Percentiles rank a stretch among this genome's conserved stretches.
These are phyloP conservation scores for Trichoderma aggressivum DNA, from an alignment of 2,329 filamentous ascomycete species.

Conservation along the genomic window DNA sequence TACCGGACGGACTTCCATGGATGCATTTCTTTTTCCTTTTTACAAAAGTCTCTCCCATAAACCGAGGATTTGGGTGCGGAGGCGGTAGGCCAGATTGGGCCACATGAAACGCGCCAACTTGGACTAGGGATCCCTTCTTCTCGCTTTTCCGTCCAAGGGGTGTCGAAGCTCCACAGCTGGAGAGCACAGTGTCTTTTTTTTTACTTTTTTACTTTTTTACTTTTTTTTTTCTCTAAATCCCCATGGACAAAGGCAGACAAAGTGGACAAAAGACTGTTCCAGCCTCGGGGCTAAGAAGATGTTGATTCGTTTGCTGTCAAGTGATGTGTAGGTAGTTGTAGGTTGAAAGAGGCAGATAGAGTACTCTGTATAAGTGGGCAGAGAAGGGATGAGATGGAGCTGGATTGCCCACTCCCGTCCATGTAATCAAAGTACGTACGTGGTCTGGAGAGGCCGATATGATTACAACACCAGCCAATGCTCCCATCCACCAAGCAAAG, in stretches of 20 bases:
- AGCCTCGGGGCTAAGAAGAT: background rate
- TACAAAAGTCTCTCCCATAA: slow-evolving; percentile 1
- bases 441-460: background rate
- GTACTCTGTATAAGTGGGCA: background rate
- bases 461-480: background rate
- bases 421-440: background rate
- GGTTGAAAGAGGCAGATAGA: background rate
- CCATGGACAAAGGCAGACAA: background rate
- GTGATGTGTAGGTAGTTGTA: background rate
- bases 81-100: slow-evolving; percentile 18
- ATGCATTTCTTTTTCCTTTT: background rate
- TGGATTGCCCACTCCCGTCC: background rate
- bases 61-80: slow-evolving; percentile 15
- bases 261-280: background rate
- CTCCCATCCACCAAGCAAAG: background rate
- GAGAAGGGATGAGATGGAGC: background rate
- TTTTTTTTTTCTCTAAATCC: background rate
- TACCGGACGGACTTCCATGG: background rate
- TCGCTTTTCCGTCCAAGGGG: slow-evolving; percentile 18
- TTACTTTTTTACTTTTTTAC: too few relatives aligned
- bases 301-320: background rate
- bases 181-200: background rate
- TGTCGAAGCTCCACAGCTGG: slow-evolving; percentile 9
- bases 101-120: slow-evolving; percentile 25
- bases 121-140: slow-evolving; percentile 18